These are phyloP conservation scores for Apiosordaria backusii DNA, from an alignment of 495 filamentous ascomycete genomes.

Conservation along the genomic window DNA sequence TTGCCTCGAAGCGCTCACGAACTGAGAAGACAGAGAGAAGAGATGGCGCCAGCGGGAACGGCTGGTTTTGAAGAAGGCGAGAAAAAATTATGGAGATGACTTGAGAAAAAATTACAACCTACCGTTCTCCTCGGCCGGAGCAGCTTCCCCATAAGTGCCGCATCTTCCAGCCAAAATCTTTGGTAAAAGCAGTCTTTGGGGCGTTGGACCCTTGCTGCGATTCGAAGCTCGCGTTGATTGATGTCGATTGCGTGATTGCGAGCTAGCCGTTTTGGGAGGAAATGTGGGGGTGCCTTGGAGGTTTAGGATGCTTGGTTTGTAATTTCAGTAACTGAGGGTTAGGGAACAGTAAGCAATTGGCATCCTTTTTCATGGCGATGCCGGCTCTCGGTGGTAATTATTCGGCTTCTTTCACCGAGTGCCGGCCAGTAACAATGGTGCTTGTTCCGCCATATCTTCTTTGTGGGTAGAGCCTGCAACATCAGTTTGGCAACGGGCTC, in stretches of 20 bases:
- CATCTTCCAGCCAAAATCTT: constrained; percentile 11
- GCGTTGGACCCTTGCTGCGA: constrained; percentile 15
- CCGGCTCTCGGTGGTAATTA: constrained; percentile 5
- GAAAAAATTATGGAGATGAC: constrained; percentile 1
- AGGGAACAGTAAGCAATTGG: background rate
- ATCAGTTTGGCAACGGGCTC: background rate
- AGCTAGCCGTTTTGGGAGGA: constrained; percentile 20
- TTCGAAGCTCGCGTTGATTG: constrained; percentile 22
- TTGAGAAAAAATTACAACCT: constrained; percentile 7
- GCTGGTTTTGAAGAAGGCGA: constrained; percentile 5
- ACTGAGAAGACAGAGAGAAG: constrained; percentile 24
- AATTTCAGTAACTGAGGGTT: background rate
- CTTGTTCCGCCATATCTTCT: background rate
- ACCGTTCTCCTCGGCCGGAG: constrained; percentile 11
- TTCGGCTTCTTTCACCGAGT: background rate
- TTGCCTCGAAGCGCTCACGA: constrained; percentile 25
- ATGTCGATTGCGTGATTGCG: constrained; percentile 29
- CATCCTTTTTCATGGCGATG: background rate
- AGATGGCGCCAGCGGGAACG: constrained; percentile 25
- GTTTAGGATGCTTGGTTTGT: background rate
- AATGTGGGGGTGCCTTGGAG: constrained; percentile 7
- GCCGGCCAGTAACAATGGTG: background rate
- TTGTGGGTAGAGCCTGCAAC: background rate
- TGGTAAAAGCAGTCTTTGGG: constrained; percentile 5
- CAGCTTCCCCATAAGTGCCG: constrained; percentile 16